phyloP scores from a whole-genome alignment of 1,139 yeast species.

The Schwanniomyces etchellsii region DNA sequence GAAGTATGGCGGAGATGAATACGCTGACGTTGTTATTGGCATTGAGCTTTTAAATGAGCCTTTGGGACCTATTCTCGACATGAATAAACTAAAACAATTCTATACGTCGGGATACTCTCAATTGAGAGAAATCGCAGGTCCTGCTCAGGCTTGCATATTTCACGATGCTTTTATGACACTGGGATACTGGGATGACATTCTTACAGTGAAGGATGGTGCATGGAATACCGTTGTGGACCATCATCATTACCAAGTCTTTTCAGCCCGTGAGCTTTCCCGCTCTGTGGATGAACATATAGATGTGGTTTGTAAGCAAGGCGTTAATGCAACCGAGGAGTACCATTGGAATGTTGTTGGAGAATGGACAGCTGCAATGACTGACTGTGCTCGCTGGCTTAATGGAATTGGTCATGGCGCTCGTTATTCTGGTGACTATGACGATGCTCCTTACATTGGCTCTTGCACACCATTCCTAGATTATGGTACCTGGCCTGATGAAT shows the following conservation, averaged over 20 bases:
- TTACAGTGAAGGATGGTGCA: constrained; percentile 37
- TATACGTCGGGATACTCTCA: constrained; percentile 50
- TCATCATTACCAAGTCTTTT: constrained; percentile 88
- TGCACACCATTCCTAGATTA: constrained; percentile 57
- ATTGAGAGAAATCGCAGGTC: constrained; percentile 39
- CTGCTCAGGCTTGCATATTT: constrained; percentile 49
- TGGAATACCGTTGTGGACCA: constrained; percentile 80
- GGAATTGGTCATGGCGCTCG: constrained; percentile 90
- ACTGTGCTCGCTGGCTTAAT: constrained; percentile 87
- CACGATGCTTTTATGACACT: constrained; percentile 71
- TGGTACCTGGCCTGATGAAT: constrained; percentile 54
- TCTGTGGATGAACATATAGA: constrained; percentile 56
- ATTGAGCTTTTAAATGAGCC: constrained; percentile 91
- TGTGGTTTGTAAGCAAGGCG: constrained; percentile 62
- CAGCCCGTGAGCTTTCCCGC: constrained; percentile 52
- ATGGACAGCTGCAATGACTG: constrained; percentile 92
- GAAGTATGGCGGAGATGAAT: constrained; percentile 63
- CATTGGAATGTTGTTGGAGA: constrained; percentile 86
- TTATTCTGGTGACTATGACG: constrained; percentile 63
- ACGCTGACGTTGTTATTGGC: constrained; percentile 71
- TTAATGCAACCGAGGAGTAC: constrained; percentile 42
- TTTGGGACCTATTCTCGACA: constrained; percentile 59
- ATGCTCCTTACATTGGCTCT: constrained; percentile 50
- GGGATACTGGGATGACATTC: constrained; percentile 56
- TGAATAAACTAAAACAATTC: constrained; percentile 53